Base-by-base conservation (phyloP, 768 basidiomycete species). In the Hydnum rufescens region DNA sequence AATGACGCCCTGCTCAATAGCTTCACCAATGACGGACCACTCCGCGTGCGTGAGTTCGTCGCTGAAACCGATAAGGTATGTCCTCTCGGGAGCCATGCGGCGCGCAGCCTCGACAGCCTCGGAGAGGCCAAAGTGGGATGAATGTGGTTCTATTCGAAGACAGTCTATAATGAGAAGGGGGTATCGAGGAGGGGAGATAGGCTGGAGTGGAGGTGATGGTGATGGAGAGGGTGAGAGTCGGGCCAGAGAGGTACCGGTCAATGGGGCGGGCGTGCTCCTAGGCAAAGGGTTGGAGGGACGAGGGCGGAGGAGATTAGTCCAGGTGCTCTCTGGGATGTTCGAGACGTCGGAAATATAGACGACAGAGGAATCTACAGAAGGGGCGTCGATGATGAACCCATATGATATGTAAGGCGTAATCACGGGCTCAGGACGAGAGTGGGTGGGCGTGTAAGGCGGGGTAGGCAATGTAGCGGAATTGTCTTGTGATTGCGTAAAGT, bases 281-380 rank as follows among this genome's bases (percentile, higher is more conserved):
- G 64, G 32, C 52, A 53, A 42, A 57, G 54, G 28, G 57, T 59
- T 49, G 53, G 57, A 2, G 52, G 43, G 18, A 49, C 39, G 28
- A 49, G 52, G 36, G 54, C 55, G 22, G 50, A 79, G 64, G 49
- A 76, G 58, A 19, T 63, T 42, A 22, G 55, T 59, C 82, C 82
- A 86, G 36, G 77, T 73, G 32, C 74, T 70, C 4, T 81, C 75
- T 1, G 89, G 87, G 52, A 93, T 82, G 58, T 74, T 66, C 5
- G 82, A 85, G 39, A 80, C 82, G 63, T 95, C 90, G 26, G 82
- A 80, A 54, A 93, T 70, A 66, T 92, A 92, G 13, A 77, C 68
- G 44, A 92, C 64, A 29, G 72, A 65, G 32, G 79, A 67, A 39
- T 13, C 22, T 13, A 22, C 36, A 13, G 36, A 13, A 39, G 36